phyloP scores from a whole-genome alignment of 768 basidiomycete species.

The Pleurotus salmoneostramineus region DNA sequence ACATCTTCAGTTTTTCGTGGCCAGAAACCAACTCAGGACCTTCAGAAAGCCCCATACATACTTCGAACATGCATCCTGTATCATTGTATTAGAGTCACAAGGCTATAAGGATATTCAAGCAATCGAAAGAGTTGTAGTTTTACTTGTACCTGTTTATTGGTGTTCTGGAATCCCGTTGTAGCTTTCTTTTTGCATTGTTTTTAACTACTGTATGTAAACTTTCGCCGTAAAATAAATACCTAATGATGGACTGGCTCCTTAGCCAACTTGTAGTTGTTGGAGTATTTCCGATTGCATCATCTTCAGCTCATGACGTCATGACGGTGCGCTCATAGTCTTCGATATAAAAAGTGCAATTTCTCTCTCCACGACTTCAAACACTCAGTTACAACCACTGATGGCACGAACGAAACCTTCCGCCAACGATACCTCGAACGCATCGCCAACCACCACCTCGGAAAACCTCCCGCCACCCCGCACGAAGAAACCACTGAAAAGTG shows the following conservation, averaged over 20 bases:
- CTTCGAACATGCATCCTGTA: not conserved
- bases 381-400: not conserved
- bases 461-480: conserved; percentile 27
- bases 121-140: not conserved
- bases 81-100: not conserved
- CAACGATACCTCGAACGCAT: conserved; percentile 2
- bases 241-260: too few species aligned
- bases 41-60: not conserved
- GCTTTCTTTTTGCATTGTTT: too few species aligned
- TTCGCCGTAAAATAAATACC: too few species aligned
- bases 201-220: too few species aligned
- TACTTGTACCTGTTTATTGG: not conserved
- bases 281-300: too few species aligned
- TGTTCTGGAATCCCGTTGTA: not conserved
- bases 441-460: conserved; percentile 10
- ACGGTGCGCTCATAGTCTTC: too few species aligned
- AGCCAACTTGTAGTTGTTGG: too few species aligned
- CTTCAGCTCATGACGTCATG: too few species aligned
- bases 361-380: too few species aligned
- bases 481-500: conserved; percentile 18
- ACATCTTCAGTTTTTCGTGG: conserved; percentile 9
- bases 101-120: not conserved
- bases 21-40: not conserved
- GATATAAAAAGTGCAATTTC: too few species aligned
- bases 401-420: not conserved